Evolutionary conservation across 2,329 filamentous ascomycete species (phyloP).

Genomic region (Colletotrichum nymphaeae): DNA sequence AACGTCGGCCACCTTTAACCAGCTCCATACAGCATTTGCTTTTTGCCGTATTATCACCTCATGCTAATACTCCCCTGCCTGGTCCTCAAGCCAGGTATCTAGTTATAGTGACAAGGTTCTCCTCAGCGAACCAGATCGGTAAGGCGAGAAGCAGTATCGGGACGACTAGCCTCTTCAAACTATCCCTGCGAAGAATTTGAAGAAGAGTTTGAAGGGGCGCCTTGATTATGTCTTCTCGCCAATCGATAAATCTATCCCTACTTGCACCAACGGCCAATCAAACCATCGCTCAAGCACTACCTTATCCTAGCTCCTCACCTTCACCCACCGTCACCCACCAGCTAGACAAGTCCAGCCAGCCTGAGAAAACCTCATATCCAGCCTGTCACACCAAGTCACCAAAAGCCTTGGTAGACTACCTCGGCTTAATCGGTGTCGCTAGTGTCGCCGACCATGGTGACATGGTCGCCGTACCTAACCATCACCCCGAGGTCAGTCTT

Average conservation of each 20-base stretch:
- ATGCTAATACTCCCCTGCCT: not conserved
- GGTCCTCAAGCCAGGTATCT: not conserved
- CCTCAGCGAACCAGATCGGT: not conserved
- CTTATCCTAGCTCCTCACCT: too few relatives aligned
- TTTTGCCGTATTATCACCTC: not conserved
- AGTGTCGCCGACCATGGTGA: conserved; percentile 2
- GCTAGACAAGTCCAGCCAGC: not conserved
- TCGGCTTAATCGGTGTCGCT: not conserved
- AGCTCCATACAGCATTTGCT: not conserved
- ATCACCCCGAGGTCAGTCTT: conserved; percentile 1
- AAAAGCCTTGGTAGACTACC: not conserved
- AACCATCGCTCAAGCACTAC: too few relatives aligned
- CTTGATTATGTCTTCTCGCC: conserved; percentile 17
- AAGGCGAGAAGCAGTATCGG: not conserved
- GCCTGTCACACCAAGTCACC: not conserved
- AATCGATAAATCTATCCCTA: conserved; percentile 13
- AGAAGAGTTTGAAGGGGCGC: not conserved
- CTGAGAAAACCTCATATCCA: not conserved
- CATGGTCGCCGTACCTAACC: not conserved
- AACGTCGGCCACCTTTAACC: not conserved
- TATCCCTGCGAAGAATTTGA: conserved; percentile 12
- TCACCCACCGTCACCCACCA: not conserved
- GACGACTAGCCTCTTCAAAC: not conserved
- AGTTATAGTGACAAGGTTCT: too few relatives aligned
- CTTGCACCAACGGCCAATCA: conserved; percentile 1